A percentile compares a stretch with the other conserved stretches of the same genome.
Conservation (phyloP, 345 rosid genomes). For the Fremontodendron californicum region DNA sequence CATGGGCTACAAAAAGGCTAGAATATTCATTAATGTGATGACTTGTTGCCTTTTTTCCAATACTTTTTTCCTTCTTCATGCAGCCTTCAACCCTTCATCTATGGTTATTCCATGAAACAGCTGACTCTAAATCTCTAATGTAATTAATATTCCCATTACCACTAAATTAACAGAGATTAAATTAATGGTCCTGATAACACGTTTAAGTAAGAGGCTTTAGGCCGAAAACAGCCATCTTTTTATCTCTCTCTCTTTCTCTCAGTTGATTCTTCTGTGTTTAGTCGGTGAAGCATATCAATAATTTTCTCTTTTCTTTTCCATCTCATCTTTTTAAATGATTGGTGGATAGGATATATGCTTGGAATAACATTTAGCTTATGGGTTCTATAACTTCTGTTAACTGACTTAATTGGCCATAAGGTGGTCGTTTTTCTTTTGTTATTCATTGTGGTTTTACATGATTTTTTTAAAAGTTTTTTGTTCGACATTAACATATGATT, state of each 20-base stretch:
- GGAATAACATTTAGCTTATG: background rate
- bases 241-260: background rate
- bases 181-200: no score
- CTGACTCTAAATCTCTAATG: background rate
- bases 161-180: no score
- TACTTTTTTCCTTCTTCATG: no score
- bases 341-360: background rate
- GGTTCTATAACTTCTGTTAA: background rate
- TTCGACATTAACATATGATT: background rate
- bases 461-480: no score
- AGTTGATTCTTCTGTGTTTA: background rate
- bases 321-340: background rate
- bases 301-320: no score
- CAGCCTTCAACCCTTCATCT: background rate
- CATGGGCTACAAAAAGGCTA: no score
- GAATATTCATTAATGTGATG: no score
- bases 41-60: no score
- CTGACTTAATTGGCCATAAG: background rate
- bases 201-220: constrained; percentile 13
- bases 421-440: background rate
- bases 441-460: background rate
- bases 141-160: no score
- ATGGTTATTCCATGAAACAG: background rate
- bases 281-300: background rate
- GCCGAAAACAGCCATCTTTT: no score